Percentiles rank a stretch among this genome's conserved stretches.
phyloP scores from a whole-genome alignment of 2,329 filamentous ascomycete genomes.

The Myrmaecium sp. region DNA sequence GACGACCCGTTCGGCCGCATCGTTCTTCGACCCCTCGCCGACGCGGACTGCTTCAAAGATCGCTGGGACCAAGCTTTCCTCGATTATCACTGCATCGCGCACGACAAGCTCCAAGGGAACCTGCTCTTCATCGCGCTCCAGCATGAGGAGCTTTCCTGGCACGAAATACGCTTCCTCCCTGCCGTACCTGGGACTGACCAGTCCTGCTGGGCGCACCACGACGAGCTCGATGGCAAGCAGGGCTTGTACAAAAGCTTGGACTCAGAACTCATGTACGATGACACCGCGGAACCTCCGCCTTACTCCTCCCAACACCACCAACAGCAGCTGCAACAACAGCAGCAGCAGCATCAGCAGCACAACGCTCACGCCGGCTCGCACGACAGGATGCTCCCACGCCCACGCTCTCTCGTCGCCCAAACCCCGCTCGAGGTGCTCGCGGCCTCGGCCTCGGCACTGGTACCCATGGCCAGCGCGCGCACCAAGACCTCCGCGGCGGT shows the following conservation, averaged over 20 bases:
- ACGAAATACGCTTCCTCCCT: slow-evolving; percentile 21
- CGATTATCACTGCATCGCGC: slow-evolving; percentile 23
- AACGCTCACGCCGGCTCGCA: neutral
- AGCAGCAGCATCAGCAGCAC: neutral
- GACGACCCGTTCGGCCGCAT: slow-evolving; percentile 23
- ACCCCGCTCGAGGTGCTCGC: slow-evolving; percentile 4
- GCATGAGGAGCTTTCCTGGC: slow-evolving; percentile 23
- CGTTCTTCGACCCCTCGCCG: slow-evolving; percentile 17
- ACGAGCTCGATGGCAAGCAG: slow-evolving; percentile 20
- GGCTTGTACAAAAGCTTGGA: slow-evolving; percentile 20
- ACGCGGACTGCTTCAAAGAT: slow-evolving; percentile 15
- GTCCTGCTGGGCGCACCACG: slow-evolving; percentile 21
- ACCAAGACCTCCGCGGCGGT: neutral
- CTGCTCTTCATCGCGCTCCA: slow-evolving; percentile 23
- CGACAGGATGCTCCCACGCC: neutral
- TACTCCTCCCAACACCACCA: slow-evolving; percentile 15
- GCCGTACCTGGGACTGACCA: slow-evolving; percentile 16
- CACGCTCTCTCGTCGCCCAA: slow-evolving; percentile 1
- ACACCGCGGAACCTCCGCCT: slow-evolving; percentile 22
- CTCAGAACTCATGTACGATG: slow-evolving; percentile 25
- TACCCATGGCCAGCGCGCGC: slow-evolving; percentile 1
- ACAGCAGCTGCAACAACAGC: neutral
- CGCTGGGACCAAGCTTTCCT: slow-evolving; percentile 24
- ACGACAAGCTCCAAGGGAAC: slow-evolving; percentile 25
- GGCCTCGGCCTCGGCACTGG: slow-evolving; percentile 2